Conservation (phyloP, 2,329 filamentous ascomycete species). For the Pyrenochaeta sp. region DNA sequence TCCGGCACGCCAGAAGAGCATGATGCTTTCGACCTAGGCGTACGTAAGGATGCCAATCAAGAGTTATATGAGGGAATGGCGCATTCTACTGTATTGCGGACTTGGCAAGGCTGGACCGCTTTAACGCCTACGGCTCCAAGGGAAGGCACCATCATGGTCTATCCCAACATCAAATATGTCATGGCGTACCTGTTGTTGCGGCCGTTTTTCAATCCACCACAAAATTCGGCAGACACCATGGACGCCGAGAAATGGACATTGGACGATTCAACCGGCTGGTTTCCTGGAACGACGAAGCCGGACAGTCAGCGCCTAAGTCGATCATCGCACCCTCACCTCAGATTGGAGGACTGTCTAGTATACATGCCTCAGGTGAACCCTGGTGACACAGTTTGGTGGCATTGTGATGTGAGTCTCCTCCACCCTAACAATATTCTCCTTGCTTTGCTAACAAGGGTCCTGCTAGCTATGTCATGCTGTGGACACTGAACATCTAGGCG, state of each 20-base stretch:
- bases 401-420: not conserved
- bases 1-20: not conserved
- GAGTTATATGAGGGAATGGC: not conserved
- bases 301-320: not conserved
- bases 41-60: not conserved
- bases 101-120: not conserved
- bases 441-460: too few relatives aligned
- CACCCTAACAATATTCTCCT: not conserved
- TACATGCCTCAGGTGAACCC: not conserved
- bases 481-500: too few relatives aligned
- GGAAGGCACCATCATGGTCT: not conserved
- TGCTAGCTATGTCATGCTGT: too few relatives aligned
- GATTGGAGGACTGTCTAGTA: not conserved
- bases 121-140: not conserved
- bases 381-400: not conserved
- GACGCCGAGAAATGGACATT: not conserved
- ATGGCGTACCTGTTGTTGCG: not conserved
- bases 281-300: not conserved
- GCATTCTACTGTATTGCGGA: not conserved
- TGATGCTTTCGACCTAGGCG: not conserved
- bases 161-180: not conserved
- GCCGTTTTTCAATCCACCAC: not conserved
- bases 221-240: not conserved
- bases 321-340: not conserved
- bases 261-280: not conserved